Base-by-base conservation (phyloP, 306 rosid species). In the Alnus rubra region DNA sequence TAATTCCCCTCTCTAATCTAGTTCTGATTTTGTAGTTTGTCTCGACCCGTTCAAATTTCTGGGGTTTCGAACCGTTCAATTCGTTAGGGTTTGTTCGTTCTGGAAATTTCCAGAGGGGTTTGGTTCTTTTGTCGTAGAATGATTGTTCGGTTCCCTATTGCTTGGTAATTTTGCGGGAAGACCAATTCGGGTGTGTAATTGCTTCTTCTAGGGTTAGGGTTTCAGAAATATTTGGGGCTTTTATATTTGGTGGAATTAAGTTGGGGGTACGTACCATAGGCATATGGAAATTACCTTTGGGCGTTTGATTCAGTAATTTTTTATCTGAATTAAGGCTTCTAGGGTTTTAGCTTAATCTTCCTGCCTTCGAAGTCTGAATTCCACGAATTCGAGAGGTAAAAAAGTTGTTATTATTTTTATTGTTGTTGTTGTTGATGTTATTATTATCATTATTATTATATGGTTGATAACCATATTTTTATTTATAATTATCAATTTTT, bases 151-250 rank as follows among this genome's bases (percentile, higher is more conserved):
- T 7, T 11, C 11, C 30, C 7, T 5, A 52, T 49, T 76, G 72
- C 12, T 48, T n/a, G 23, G 50, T 33, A 65, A 83, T 82, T 85
- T 78, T n/a, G 0, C 45, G 11, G 13, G 77, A 75, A 69, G 9
- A 54, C 1, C 1, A 58, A 31, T 71, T 75, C 58, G 44, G 18
- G 15, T 67, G 10, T 35, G 69, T 31, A 63, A 31, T 33, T 14
- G 70, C 47, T 15, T 64, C 48, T 58, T 42, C 80, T 83, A 85
- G 91, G 86, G 89, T 85, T 87, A 89, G 91, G 92, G 91, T 84
- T 85, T 74, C 79, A 37, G 39, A 35, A 45, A 75, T 23, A 9
- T 8, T 30, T 35, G 51, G 52, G 84, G 16, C 1, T 69, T 37
- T 45, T 73, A 31, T 42, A 47, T 71, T 81, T 68, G 50, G 80